Base-by-base conservation (phyloP, 257 asterid species). In the Solanum appendiculatum region DNA sequence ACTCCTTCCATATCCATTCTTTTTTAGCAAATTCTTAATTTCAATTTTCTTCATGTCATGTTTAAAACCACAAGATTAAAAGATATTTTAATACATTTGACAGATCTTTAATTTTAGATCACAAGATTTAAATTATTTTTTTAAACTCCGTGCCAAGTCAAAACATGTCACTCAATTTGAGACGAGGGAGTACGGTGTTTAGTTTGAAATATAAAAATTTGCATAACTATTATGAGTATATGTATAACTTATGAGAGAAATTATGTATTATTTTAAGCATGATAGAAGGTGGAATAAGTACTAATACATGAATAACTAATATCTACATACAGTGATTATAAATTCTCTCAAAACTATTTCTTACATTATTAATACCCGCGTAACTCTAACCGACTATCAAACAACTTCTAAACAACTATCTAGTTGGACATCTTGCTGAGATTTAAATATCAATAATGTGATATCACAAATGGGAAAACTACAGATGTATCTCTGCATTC, bases 401-500 rank as follows among this genome's bases (percentile, higher is more conserved):
- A 27, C 9, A 0, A 27, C 36, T 27, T 4, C 0, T 12, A 80
- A 44, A 10, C 27, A 80, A 37, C 85, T 80, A 46, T 9, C 66
- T 46, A 80, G 85, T 29, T 80, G 66, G 42, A 48, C 20, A 80
- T 27, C 66, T 80, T 80, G 13, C 18, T 46, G 58, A 80, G 42
- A 80, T 46, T 80, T 44, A 44, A 46, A 1, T 44, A 25, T 46
- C 40, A 78, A 44, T 78, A 14, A 78, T 78, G 39, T 27, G 66
- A 9, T 73, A 80, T 29, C 10, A 27, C 42, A 29, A 46, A 46
- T 3, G 18, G 66, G 66, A 80, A 78, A 80, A 80, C 66, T 31
- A 80, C 66, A 44, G 11, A 80, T 80, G 66, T 80, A 46, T 46
- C 15, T 78, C 66, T 27, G 29, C 66, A 46, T 46, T 46, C 85